Conservation (phyloP, 768 basidiomycete genomes). For the Macrolepiota albuminosa region DNA sequence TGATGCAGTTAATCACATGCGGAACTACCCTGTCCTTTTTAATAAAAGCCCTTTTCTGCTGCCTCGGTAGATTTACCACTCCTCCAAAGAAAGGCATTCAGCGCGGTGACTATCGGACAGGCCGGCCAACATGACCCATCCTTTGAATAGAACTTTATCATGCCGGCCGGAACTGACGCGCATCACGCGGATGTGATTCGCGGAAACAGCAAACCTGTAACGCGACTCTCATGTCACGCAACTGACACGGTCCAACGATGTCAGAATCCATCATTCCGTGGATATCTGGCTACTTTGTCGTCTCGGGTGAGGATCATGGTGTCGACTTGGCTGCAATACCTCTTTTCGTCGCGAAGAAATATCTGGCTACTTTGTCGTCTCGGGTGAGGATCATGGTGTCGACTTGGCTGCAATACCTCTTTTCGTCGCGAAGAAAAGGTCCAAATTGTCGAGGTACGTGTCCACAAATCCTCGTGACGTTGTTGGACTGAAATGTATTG, state of each 20-base stretch:
- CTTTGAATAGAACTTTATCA: background rate
- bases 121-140: background rate
- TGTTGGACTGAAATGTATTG: conserved; percentile 2
- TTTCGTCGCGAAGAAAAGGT: conserved; percentile 37
- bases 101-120: no score
- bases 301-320: conserved; percentile 48
- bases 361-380: conserved; percentile 39
- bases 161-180: conserved; percentile 1
- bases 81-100: background rate
- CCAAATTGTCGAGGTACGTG: conserved; percentile 52
- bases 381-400: conserved; percentile 50
- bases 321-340: conserved; percentile 35
- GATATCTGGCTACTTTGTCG: conserved; percentile 50
- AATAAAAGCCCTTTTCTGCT: background rate
- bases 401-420: conserved; percentile 31
- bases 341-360: conserved; percentile 32
- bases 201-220: background rate
- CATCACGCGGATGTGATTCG: conserved; percentile 15
- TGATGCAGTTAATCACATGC: background rate
- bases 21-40: background rate
- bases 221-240: conserved; percentile 3
- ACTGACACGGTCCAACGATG: conserved; percentile 19
- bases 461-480: background rate
- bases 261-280: conserved; percentile 43
- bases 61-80: background rate